phyloP scores from a whole-genome alignment of 805 yeast genomes.

The Teunomyces funiuensis region DNA sequence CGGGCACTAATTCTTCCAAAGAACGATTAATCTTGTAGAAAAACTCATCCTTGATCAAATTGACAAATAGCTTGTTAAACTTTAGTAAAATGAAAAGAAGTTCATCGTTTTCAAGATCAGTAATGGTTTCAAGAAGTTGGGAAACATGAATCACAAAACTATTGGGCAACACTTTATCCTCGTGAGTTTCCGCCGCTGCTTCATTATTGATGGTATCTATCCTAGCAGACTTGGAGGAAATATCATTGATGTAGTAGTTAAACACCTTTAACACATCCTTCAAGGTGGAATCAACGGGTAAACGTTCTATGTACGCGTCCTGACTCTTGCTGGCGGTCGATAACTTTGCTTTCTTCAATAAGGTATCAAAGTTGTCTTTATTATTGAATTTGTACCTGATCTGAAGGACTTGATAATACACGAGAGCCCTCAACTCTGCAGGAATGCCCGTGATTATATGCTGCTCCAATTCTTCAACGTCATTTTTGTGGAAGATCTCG shows the following conservation, averaged over 20 bases:
- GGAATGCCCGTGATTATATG: conserved; percentile 33
- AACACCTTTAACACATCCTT: conserved; percentile 31
- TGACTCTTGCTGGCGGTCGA: conserved; percentile 10
- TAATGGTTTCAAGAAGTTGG: conserved; percentile 17
- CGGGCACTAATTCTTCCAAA: conserved; percentile 32
- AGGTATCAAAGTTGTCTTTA: conserved; percentile 28
- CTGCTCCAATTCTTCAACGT: conserved; percentile 18
- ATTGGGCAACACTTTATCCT: conserved; percentile 14
- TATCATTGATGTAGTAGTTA: conserved; percentile 30
- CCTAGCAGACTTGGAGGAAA: conserved; percentile 13
- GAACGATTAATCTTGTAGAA: conserved; percentile 36
- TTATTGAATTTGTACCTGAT: conserved; percentile 27
- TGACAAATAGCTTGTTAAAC: conserved; percentile 25
- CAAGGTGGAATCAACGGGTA: conserved; percentile 15
- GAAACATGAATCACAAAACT: conserved; percentile 23
- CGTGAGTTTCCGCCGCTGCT: conserved; percentile 4
- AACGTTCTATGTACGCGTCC: conserved; percentile 17
- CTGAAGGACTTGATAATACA: conserved; percentile 34
- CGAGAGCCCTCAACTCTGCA: conserved; percentile 24
- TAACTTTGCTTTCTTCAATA: conserved; percentile 23
- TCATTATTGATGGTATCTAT: conserved; percentile 14
- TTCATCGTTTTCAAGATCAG: conserved; percentile 25
- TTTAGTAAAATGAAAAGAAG: conserved; percentile 34
- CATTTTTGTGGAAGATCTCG: conserved; percentile 9
- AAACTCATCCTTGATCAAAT: conserved; percentile 32